phyloP scores from a whole-genome alignment of 1,139 yeast genomes.

The Ogataea hybrid region DNA sequence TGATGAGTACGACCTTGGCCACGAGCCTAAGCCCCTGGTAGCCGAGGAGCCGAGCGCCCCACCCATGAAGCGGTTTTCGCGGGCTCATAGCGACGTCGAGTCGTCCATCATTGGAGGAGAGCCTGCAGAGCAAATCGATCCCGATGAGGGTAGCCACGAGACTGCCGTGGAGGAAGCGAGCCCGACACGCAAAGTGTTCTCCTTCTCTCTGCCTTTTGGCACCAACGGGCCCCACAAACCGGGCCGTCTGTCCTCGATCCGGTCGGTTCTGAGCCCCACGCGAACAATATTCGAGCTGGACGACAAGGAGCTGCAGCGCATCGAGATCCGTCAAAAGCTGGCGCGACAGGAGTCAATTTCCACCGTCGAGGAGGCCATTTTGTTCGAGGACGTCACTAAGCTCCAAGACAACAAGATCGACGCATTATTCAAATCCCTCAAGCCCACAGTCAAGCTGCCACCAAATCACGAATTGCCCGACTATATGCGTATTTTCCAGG shows the following conservation, averaged over 20 bases:
- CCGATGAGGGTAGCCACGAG: conserved; percentile 1
- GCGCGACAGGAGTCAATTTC: conserved; percentile 56
- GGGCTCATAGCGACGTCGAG: conserved; percentile 2
- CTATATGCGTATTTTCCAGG: conserved; percentile 39
- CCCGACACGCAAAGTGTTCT: conserved; percentile 37
- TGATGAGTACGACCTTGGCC: conserved; percentile 15
- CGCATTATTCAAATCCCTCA: conserved; percentile 64
- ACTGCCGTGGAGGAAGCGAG: conserved; percentile 1
- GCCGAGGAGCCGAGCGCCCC: not conserved
- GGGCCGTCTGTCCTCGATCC: conserved; percentile 11
- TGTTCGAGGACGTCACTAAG: conserved; percentile 54
- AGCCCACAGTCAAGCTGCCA: conserved; percentile 38
- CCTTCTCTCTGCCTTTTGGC: conserved; percentile 45
- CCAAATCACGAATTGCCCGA: conserved; percentile 24
- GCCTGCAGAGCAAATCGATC: not conserved
- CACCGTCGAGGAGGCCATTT: conserved; percentile 62
- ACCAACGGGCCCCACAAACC: conserved; percentile 27
- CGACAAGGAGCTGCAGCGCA: conserved; percentile 30
- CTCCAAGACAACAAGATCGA: conserved; percentile 65
- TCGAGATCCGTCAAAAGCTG: conserved; percentile 45
- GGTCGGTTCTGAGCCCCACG: conserved; percentile 26
- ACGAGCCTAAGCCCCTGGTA: not conserved
- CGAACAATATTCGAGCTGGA: conserved; percentile 35
- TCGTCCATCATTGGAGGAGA: conserved; percentile 10
- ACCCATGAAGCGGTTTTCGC: not conserved